These are phyloP conservation scores for Mycena albidolilacea DNA, from an alignment of 768 basidiomycete genomes.

Conservation along the genomic window DNA sequence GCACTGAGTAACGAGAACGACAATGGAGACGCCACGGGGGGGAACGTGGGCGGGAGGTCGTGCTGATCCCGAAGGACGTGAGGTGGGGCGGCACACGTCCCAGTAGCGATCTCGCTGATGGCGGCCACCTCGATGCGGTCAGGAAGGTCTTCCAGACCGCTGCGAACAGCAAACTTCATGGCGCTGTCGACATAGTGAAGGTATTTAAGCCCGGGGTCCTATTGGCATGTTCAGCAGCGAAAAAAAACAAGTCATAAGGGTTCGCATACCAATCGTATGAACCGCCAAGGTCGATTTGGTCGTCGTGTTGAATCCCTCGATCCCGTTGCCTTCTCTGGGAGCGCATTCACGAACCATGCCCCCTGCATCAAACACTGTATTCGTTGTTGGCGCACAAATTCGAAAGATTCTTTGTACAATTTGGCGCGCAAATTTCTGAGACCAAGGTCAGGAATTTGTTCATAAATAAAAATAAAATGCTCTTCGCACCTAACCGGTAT, in stretches of 20 bases:
- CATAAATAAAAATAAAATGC: slow-evolving; percentile 9
- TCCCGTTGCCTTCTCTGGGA: slow-evolving; percentile 64
- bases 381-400: slow-evolving; percentile 91
- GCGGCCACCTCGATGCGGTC: slow-evolving; percentile 87
- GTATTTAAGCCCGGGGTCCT: slow-evolving; percentile 86
- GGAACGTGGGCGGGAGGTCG: slow-evolving; percentile 68
- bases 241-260: neutral
- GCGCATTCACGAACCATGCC: slow-evolving; percentile 92
- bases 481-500: slow-evolving; percentile 82
- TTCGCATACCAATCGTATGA: slow-evolving; percentile 80
- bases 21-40: slow-evolving; percentile 73
- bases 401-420: slow-evolving; percentile 90
- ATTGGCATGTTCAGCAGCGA: slow-evolving; percentile 26
- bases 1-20: slow-evolving; percentile 84
- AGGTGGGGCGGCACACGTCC: slow-evolving; percentile 79
- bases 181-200: slow-evolving; percentile 90
- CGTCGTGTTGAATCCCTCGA: slow-evolving; percentile 68
- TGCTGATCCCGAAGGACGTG: slow-evolving; percentile 73
- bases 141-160: slow-evolving; percentile 88
- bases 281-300: slow-evolving; percentile 83
- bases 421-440: slow-evolving; percentile 86
- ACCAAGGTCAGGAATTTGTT: slow-evolving; percentile 4
- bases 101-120: slow-evolving; percentile 85
- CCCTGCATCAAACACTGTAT: slow-evolving; percentile 91
- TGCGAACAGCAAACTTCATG: slow-evolving; percentile 83